Conservation (phyloP, 106 monocot species). For the Iris macrosiphon region DNA sequence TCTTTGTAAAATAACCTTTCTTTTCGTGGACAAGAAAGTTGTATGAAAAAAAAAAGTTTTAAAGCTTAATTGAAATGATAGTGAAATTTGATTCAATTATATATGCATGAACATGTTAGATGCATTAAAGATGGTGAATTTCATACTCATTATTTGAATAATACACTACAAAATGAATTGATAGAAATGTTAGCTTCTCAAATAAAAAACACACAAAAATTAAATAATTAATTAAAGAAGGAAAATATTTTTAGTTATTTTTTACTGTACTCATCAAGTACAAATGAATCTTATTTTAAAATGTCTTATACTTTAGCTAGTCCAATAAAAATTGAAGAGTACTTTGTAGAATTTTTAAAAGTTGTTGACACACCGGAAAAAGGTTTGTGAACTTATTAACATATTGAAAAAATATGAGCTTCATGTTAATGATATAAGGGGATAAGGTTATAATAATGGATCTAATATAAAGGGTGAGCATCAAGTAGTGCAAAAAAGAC, state of each 20-base stretch:
- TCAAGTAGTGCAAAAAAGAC: not conserved
- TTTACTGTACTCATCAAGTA: no score
- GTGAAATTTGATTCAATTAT: not conserved
- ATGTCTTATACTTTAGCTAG: no score
- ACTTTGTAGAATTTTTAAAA: no score
- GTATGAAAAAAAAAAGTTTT: not conserved
- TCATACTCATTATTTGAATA: not conserved
- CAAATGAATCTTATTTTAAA: no score
- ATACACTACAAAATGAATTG: not conserved
- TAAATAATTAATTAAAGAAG: no score
- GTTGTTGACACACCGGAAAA: not conserved
- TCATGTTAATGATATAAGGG: not conserved
- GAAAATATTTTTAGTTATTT: no score
- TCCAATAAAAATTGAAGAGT: not conserved
- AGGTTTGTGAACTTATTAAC: not conserved
- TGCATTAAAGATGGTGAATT: not conserved
- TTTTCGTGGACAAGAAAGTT: not conserved
- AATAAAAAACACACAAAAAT: no score
- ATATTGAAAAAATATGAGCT: not conserved
- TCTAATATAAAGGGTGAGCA: not conserved
- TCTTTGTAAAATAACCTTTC: no score
- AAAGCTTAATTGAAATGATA: not conserved
- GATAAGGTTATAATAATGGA: not conserved
- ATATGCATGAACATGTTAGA: not conserved
- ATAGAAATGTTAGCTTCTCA: no score